Conservation (phyloP, 1,284 basidiomycete genomes). For the Macrocystidia cucumis region DNA sequence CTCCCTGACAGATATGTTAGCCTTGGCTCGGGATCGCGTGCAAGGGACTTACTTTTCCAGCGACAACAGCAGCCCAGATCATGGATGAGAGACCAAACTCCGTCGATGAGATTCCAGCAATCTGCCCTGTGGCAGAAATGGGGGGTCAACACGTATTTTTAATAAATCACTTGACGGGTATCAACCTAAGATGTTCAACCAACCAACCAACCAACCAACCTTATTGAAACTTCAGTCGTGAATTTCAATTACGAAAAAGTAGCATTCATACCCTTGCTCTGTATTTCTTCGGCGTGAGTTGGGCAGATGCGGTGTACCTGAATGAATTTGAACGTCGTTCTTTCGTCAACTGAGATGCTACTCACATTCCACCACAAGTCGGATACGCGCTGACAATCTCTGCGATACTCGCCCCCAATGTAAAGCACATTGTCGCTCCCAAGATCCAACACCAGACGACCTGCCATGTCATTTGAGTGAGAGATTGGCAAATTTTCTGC, state of each 20-base stretch:
- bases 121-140: conserved; percentile 41
- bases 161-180: too few species aligned
- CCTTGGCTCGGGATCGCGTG: neutral
- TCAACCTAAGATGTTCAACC: conserved; percentile 80
- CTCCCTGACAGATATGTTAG: conserved; percentile 23
- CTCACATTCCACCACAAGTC: conserved; percentile 75
- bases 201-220: conserved; percentile 76
- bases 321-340: neutral
- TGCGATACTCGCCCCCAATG: conserved; percentile 70
- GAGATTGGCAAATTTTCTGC: neutral
- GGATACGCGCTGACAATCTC: conserved; percentile 79
- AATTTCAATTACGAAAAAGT: conserved; percentile 4
- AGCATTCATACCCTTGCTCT: conserved; percentile 45
- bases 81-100: conserved; percentile 87
- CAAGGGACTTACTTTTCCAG: conserved; percentile 35
- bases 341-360: too few species aligned
- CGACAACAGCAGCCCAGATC: conserved; percentile 76
- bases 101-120: conserved; percentile 79
- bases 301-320: conserved; percentile 72
- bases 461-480: conserved; percentile 24
- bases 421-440: conserved; percentile 71
- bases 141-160: too few species aligned
- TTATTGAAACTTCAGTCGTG: conserved; percentile 15
- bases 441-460: conserved; percentile 80
- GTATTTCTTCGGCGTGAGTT: conserved; percentile 60